These are phyloP conservation scores for Eimeria tenella DNA, from an alignment of 169 alveolate genomes.

Conservation along the genomic window DNA sequence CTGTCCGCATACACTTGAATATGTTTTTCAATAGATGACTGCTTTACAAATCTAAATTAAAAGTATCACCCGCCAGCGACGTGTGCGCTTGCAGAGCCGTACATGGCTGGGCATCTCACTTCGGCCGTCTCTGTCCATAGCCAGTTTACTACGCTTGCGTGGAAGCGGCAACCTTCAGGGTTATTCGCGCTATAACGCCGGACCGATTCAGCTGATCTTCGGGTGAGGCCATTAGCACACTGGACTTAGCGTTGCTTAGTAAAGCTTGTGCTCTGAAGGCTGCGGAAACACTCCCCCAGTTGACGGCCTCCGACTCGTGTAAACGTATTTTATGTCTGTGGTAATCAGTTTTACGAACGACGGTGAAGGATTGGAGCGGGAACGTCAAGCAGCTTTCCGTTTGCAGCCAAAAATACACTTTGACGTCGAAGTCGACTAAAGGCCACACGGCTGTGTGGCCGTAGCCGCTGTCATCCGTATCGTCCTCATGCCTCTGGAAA, in stretches of 20 bases:
- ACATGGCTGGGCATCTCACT: constrained; percentile 63
- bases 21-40: no score
- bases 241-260: neutral
- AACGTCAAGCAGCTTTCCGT: constrained; percentile 28
- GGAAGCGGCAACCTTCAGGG: constrained; percentile 76
- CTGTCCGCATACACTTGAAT: no score
- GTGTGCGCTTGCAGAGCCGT: constrained; percentile 33
- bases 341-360: constrained; percentile 46
- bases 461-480: neutral
- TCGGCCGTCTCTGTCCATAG: constrained; percentile 52
- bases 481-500: no score
- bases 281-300: neutral
- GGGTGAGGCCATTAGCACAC: constrained; percentile 21
- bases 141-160: constrained; percentile 61
- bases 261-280: neutral
- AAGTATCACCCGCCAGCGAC: no score
- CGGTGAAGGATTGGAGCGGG: constrained; percentile 52
- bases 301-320: neutral
- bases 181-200: constrained; percentile 64
- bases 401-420: constrained; percentile 70
- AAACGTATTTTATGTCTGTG: neutral
- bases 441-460: neutral
- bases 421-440: constrained; percentile 63
- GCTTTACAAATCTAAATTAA: no score
- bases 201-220: constrained; percentile 43